Evolutionary conservation across 805 yeast genomes (phyloP), one percentile per base, ranked within the genome.

Genomic region (Candida chauliodis): DNA sequence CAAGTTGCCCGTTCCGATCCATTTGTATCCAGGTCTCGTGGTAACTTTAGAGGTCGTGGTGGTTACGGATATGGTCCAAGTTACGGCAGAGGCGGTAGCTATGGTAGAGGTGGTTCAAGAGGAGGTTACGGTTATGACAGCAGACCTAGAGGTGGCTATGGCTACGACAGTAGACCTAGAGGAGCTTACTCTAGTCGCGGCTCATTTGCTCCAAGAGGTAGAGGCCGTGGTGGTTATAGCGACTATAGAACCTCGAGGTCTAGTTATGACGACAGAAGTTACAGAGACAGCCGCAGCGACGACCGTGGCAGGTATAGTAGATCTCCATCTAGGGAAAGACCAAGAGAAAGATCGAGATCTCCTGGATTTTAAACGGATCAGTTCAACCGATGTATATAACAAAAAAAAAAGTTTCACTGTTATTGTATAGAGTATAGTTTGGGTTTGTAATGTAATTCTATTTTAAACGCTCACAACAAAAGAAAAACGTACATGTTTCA

Each of bases 1-100:
- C 78, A 77, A 56, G 60, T 73, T 58, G 83, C 83, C 7, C 70
- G 72, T 49, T 73, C 78, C 11, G 75, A 75, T 44, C 81, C 82
- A 5, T 70, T 61, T 43, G 57, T 66, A 9, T 46, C 57, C 11
- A 63, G 75, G 54, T 40, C 57, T 16, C 47, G 63, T 36, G 61
- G 63, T 11, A 47, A 55, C 2, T 44, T 40, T 21, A 49, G 67
- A 50, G 59, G 66, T 10, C 42, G 63, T 30, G 57, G 61, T 21
- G 57, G 61, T 23, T 56, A 54, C 38, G 61, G 60, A 21, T 46
- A 49, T 24, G 56, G 53, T 20, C 44, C 38, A 13, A 27, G 34
- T 10, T 26, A 26, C 14, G 21, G 29, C 11, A 37, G 48, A 36
- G 55, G 56, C 2, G 44, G 48, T 33, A 50, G 45, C 24, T 50